phyloP scores from a whole-genome alignment of 2,329 filamentous ascomycete species.

The Phaeoacremonium minimum region DNA sequence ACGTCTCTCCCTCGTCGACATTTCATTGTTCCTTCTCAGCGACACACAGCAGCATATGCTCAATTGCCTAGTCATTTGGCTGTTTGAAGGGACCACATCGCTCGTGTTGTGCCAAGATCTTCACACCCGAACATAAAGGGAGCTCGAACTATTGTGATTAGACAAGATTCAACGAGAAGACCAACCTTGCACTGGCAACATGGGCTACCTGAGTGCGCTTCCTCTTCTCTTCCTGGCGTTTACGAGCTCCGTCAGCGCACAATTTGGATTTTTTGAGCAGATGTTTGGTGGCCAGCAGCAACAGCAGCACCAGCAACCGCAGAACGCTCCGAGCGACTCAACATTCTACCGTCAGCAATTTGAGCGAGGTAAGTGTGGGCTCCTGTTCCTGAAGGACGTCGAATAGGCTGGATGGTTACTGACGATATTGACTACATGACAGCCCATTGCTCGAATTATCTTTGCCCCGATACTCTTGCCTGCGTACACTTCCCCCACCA shows the following conservation, averaged over 20 bases:
- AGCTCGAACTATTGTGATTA: too few species aligned
- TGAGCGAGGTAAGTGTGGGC: constrained; percentile 50
- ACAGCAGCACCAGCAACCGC: constrained; percentile 51
- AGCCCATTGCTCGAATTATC: constrained; percentile 89
- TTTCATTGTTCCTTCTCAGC: too few species aligned
- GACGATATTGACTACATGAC: too few species aligned
- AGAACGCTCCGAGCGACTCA: constrained; percentile 83
- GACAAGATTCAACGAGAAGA: too few species aligned
- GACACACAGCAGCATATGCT: too few species aligned
- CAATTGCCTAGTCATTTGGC: too few species aligned
- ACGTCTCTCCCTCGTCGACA: too few species aligned
- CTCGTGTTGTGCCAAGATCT: too few species aligned
- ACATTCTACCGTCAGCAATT: constrained; percentile 72
- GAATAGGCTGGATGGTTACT: not conserved
- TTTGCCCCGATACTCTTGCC: constrained; percentile 89
- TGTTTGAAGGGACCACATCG: too few species aligned
- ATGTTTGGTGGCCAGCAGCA: constrained; percentile 72
- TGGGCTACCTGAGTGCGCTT: constrained; percentile 21
- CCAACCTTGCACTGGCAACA: too few species aligned
- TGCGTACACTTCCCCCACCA: constrained; percentile 97
- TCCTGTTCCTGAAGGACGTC: not conserved
- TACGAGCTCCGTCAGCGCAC: constrained; percentile 60
- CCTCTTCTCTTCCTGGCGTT: constrained; percentile 52
- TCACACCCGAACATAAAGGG: too few species aligned
- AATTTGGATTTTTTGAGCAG: constrained; percentile 97